phyloP scores from a whole-genome alignment of 2,329 filamentous ascomycete species.

The Colletotrichum plurivorum region DNA sequence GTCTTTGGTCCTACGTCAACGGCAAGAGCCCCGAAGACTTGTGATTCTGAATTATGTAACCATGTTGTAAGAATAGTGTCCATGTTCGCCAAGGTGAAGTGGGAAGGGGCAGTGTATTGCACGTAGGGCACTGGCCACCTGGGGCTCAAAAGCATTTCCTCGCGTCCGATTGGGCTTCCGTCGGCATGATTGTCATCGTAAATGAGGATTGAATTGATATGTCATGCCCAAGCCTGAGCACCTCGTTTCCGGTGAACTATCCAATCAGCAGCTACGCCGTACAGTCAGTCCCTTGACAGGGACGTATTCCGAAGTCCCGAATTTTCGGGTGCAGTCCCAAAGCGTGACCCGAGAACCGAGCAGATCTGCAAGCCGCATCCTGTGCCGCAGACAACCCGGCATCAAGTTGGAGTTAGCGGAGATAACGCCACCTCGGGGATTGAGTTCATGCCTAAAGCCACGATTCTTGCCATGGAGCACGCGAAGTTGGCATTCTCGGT shows the following conservation, averaged over 20 bases:
- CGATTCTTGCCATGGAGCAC: too few species aligned
- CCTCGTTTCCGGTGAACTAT: too few species aligned
- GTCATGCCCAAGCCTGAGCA: too few species aligned
- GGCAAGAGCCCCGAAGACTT: slow-evolving; percentile 13
- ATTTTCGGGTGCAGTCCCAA: not conserved
- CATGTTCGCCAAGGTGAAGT: not conserved
- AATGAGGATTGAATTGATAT: too few species aligned
- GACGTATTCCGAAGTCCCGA: too few species aligned
- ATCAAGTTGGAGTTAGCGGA: not conserved
- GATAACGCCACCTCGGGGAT: not conserved
- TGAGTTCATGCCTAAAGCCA: too few species aligned
- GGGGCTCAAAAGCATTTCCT: too few species aligned
- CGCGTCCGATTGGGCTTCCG: too few species aligned
- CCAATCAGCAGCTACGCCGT: too few species aligned
- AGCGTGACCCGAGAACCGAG: not conserved
- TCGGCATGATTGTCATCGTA: too few species aligned
- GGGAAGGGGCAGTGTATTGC: not conserved
- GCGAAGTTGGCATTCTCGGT: too few species aligned
- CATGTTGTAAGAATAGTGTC: not conserved
- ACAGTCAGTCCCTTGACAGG: too few species aligned
- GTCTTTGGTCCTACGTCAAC: slow-evolving; percentile 34
- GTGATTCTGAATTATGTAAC: not conserved
- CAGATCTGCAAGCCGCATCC: not conserved
- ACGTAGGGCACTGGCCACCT: not conserved
- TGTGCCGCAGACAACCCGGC: not conserved